Conservation (phyloP, 1,139 yeast species). For the Sugiyamaella japonica region DNA sequence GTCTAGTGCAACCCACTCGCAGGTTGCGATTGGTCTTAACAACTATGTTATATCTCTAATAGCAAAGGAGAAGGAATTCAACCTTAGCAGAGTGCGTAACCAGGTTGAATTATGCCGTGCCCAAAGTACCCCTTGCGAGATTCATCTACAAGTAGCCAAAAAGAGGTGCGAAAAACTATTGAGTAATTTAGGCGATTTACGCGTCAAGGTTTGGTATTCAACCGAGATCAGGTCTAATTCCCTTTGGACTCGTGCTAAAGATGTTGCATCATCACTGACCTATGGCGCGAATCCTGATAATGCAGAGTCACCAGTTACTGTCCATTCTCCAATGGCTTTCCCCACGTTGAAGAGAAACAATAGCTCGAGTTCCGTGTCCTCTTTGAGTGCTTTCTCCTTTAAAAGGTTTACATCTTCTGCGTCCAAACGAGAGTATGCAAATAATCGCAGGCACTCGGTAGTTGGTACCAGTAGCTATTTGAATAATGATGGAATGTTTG, state of each 20-base stretch:
- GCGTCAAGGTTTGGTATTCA: conserved; percentile 40
- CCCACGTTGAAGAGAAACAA: conserved; percentile 26
- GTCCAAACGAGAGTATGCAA: conserved; percentile 25
- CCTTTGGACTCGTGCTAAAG: conserved; percentile 37
- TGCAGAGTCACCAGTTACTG: conserved; percentile 7
- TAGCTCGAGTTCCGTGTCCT: conserved; percentile 28
- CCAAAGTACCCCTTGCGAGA: conserved; percentile 29
- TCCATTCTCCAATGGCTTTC: conserved; percentile 11
- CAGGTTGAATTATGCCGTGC: conserved; percentile 28
- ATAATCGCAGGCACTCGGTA: conserved; percentile 36
- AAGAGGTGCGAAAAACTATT: conserved; percentile 25
- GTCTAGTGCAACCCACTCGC: conserved; percentile 23
- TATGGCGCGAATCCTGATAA: conserved; percentile 13
- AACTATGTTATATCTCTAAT: conserved; percentile 28
- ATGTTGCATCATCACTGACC: conserved; percentile 33
- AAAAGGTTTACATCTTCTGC: conserved; percentile 32
- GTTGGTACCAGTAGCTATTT: conserved; percentile 20
- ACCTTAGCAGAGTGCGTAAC: conserved; percentile 21
- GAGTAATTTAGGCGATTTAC: conserved; percentile 25
- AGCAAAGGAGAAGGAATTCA: conserved; percentile 26
- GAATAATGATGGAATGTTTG: conserved; percentile 32
- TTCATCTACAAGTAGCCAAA: conserved; percentile 26
- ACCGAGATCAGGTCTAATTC: conserved; percentile 37
- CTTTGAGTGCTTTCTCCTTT: conserved; percentile 31
- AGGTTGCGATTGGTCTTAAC: conserved; percentile 28